Evolutionary conservation across 148 eudicot species (phyloP).

Genomic region (Gaultheria prostrata): DNA sequence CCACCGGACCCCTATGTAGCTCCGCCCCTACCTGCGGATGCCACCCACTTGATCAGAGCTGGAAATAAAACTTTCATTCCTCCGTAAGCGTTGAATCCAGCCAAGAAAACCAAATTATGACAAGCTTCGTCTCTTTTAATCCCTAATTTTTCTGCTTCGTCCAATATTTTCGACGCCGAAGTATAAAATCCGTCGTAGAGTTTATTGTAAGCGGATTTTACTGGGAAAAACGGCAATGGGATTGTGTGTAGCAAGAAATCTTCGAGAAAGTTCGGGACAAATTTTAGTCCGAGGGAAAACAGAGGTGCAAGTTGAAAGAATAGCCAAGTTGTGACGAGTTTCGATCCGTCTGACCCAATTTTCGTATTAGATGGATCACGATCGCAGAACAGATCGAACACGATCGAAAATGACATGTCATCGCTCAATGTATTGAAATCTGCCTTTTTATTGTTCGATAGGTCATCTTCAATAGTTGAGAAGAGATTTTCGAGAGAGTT

Average conservation of each 20-base stretch:
- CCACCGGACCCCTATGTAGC: no score
- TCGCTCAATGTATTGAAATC: slow-evolving; percentile 35
- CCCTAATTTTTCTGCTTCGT: slow-evolving; percentile 49
- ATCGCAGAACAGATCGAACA: slow-evolving; percentile 43
- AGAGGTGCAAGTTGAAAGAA: slow-evolving; percentile 46
- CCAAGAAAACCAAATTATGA: slow-evolving; percentile 55
- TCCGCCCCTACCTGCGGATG: slow-evolving; percentile 13
- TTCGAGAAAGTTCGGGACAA: slow-evolving; percentile 41
- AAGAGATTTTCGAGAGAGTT: slow-evolving; percentile 26
- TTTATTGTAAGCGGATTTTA: slow-evolving; percentile 42
- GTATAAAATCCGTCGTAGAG: slow-evolving; percentile 42
- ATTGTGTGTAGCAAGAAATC: slow-evolving; percentile 49
- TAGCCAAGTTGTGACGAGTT: slow-evolving; percentile 39
- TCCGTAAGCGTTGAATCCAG: slow-evolving; percentile 57
- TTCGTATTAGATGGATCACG: slow-evolving; percentile 24
- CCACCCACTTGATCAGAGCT: slow-evolving; percentile 48
- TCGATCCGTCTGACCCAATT: slow-evolving; percentile 37
- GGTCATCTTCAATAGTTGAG: slow-evolving; percentile 31
- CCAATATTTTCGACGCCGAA: slow-evolving; percentile 29
- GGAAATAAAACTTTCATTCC: slow-evolving; percentile 55
- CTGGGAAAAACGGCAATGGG: slow-evolving; percentile 36
- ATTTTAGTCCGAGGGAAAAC: slow-evolving; percentile 38
- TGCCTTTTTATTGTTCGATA: slow-evolving; percentile 22
- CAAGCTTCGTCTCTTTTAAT: slow-evolving; percentile 61
- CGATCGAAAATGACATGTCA: slow-evolving; percentile 44